Evolutionary conservation across 306 rosid species (phyloP).

Genomic region (Quercus aquifolioides): DNA sequence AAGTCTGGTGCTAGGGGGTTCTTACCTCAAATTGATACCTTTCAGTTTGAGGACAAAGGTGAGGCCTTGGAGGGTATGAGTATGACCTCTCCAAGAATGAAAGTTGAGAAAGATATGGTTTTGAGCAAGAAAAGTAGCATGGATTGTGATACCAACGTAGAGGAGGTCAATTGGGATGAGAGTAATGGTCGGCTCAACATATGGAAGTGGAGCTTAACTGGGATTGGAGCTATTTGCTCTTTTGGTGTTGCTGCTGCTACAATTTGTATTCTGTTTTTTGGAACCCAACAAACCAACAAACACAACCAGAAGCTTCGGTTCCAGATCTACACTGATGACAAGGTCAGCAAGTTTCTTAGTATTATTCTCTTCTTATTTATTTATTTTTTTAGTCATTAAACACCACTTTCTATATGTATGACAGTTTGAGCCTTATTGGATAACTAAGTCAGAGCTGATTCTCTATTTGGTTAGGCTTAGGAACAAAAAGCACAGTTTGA

Average conservation of each 20-base stretch:
- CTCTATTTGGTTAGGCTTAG: too few relatives aligned
- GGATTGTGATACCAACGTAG: slow-evolving; percentile 18
- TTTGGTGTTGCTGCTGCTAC: slow-evolving; percentile 88
- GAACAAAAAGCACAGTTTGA: neutral
- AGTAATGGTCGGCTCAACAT: slow-evolving; percentile 36
- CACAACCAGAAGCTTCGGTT: slow-evolving; percentile 49
- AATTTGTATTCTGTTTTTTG: slow-evolving; percentile 55
- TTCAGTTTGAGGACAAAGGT: slow-evolving; percentile 40
- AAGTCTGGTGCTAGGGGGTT: slow-evolving; percentile 43
- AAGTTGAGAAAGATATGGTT: slow-evolving; percentile 27
- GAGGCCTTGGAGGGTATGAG: slow-evolving; percentile 32
- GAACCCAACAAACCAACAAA: slow-evolving; percentile 50
- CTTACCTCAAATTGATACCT: slow-evolving; percentile 33
- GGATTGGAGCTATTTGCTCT: slow-evolving; percentile 87
- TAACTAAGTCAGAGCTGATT: neutral
- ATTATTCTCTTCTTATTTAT: neutral
- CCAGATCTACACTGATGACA: slow-evolving; percentile 64
- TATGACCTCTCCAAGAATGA: slow-evolving; percentile 45
- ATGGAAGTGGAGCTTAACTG: slow-evolving; percentile 68
- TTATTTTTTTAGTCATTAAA: neutral
- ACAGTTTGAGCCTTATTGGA: neutral
- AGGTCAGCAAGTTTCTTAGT: slow-evolving; percentile 42
- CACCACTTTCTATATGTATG: neutral
- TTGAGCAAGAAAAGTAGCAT: slow-evolving; percentile 6
- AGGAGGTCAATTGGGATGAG: slow-evolving; percentile 25